These are phyloP conservation scores for Penicillium expansum DNA, from an alignment of 2,329 filamentous ascomycete genomes.

Conservation along the genomic window DNA sequence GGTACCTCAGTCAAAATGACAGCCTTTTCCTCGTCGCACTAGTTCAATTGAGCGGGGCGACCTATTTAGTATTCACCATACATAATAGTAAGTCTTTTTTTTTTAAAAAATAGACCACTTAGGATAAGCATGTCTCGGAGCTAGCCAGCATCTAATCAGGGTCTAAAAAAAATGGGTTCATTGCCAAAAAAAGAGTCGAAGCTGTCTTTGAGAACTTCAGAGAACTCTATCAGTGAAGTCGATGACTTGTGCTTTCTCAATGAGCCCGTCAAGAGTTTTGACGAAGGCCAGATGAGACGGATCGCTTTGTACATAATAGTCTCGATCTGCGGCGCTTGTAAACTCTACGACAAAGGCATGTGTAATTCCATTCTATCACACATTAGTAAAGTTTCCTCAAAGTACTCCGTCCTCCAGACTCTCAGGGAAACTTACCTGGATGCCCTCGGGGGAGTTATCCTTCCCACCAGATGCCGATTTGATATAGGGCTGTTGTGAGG, in stretches of 20 bases:
- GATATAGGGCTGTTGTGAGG: slow-evolving; percentile 60
- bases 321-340: slow-evolving; percentile 59
- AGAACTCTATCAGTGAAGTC: slow-evolving; percentile 34
- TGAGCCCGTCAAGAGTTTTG: slow-evolving; percentile 36
- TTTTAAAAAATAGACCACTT: too few species aligned
- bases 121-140: too few species aligned
- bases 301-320: slow-evolving; percentile 67
- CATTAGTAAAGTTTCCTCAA: neutral
- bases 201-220: neutral
- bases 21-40: too few species aligned
- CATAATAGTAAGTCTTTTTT: too few species aligned
- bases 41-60: too few species aligned
- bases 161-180: too few species aligned
- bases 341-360: slow-evolving; percentile 71
- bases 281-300: slow-evolving; percentile 62
- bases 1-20: too few species aligned
- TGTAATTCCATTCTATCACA: slow-evolving; percentile 55
- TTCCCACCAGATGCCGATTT: slow-evolving; percentile 56
- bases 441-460: slow-evolving; percentile 61
- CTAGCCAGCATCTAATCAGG: too few species aligned
- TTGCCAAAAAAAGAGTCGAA: too few species aligned
- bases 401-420: neutral
- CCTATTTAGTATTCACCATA: too few species aligned
- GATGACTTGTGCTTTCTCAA: slow-evolving; percentile 38
- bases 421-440: slow-evolving; percentile 49